phyloP scores from a whole-genome alignment of 2,329 filamentous ascomycete species.

The Venturia aucupariae region DNA sequence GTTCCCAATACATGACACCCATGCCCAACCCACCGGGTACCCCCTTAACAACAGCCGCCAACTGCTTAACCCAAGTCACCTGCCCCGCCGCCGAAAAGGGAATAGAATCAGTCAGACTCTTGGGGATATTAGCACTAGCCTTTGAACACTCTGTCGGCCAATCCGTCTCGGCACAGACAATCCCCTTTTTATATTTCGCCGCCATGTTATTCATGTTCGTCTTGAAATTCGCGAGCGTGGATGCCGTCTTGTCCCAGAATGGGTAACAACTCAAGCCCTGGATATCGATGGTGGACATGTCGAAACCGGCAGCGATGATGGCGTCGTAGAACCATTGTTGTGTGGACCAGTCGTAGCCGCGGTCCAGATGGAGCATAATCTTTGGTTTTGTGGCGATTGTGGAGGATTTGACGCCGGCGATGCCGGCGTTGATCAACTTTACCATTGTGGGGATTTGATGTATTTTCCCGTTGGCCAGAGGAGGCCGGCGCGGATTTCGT shows the following conservation, averaged over 20 bases:
- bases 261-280: slow-evolving; percentile 69
- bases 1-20: slow-evolving; percentile 67
- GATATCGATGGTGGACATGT: slow-evolving; percentile 50
- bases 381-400: slow-evolving; percentile 47
- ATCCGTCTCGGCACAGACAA: slow-evolving; percentile 62
- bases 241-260: slow-evolving; percentile 50
- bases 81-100: slow-evolving; percentile 57
- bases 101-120: slow-evolving; percentile 46
- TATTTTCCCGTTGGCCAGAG: slow-evolving; percentile 52
- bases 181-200: slow-evolving; percentile 52
- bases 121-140: slow-evolving; percentile 47
- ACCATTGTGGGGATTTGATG: slow-evolving; percentile 46
- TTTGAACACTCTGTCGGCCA: slow-evolving; percentile 56
- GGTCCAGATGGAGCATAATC: slow-evolving; percentile 68
- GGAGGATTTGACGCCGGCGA: slow-evolving; percentile 56
- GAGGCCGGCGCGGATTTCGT: slow-evolving; percentile 60
- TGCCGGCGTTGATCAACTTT: slow-evolving; percentile 53
- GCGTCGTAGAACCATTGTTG: slow-evolving; percentile 58
- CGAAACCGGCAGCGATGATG: slow-evolving; percentile 43
- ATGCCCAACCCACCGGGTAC: slow-evolving; percentile 41
- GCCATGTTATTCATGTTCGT: slow-evolving; percentile 50
- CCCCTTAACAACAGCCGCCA: slow-evolving; percentile 47
- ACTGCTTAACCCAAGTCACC: slow-evolving; percentile 48
- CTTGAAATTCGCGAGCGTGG: slow-evolving; percentile 50
- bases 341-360: slow-evolving; percentile 59